Percentiles rank a stretch among this genome's conserved stretches.
Evolutionary conservation across 768 basidiomycete genomes (phyloP).

Genomic region (Tricholoma sp.): DNA sequence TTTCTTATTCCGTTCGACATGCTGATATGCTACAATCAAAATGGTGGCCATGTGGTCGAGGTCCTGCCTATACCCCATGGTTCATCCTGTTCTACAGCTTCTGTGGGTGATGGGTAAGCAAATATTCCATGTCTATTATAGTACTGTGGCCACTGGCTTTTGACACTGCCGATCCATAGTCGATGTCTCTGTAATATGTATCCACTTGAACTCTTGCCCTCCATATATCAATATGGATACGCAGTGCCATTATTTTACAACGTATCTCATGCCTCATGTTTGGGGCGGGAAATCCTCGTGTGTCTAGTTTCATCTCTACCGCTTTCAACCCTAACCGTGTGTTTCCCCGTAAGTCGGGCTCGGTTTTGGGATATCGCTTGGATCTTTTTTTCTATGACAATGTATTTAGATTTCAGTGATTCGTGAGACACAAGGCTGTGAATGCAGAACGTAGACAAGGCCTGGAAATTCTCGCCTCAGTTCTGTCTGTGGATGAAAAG

Average conservation of each 20-base stretch:
- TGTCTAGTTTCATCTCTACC: constrained; percentile 10
- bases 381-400: constrained; percentile 16
- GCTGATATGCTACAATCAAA: not conserved
- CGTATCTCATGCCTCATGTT: constrained; percentile 45
- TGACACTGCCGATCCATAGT: too few relatives aligned
- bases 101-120: constrained; percentile 57
- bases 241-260: constrained; percentile 58
- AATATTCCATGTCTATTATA: not conserved
- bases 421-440: not conserved
- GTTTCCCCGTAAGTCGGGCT: constrained; percentile 34
- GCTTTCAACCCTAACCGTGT: not conserved
- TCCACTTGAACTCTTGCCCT: constrained; percentile 44
- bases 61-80: constrained; percentile 45
- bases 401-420: constrained; percentile 20
- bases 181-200: constrained; percentile 23
- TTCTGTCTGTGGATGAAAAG: too few relatives aligned
- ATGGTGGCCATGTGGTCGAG: constrained; percentile 58
- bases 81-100: constrained; percentile 56
- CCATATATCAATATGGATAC: constrained; percentile 47
- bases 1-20: not conserved
- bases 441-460: not conserved
- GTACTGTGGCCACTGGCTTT: too few relatives aligned
- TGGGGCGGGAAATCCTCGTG: constrained; percentile 43
- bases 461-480: too few relatives aligned
- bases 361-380: constrained; percentile 45